phyloP scores from a whole-genome alignment of 2,329 filamentous ascomycete genomes.

The Thyridium curvatum region DNA sequence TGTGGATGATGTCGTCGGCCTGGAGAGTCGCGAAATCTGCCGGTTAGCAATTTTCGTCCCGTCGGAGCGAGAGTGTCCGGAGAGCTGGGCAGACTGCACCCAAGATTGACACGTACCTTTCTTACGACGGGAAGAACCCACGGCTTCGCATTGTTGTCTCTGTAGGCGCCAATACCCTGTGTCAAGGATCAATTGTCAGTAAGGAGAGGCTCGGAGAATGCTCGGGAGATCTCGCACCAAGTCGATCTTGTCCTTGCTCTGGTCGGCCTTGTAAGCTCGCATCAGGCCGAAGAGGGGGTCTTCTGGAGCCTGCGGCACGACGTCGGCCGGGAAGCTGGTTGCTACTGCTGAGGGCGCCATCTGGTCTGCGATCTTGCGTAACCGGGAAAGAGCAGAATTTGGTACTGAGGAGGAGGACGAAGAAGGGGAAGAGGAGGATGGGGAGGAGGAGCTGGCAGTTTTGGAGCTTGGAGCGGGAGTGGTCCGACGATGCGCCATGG shows the following conservation, averaged over 20 bases:
- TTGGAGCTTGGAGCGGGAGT: too few relatives aligned
- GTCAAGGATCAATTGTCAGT: conserved; percentile 5
- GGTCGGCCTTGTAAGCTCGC: conserved; percentile 78
- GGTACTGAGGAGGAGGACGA: conserved; percentile 31
- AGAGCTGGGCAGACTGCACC: neutral
- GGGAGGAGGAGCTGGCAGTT: conserved; percentile 5
- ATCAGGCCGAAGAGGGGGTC: conserved; percentile 93
- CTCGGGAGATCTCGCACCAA: conserved; percentile 51
- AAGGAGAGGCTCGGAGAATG: conserved; percentile 3
- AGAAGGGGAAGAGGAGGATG: conserved; percentile 25
- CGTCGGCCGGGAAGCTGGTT: conserved; percentile 68
- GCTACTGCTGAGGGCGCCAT: conserved; percentile 54
- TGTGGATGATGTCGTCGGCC: conserved; percentile 85
- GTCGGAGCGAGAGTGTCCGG: neutral
- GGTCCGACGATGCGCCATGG: too few relatives aligned
- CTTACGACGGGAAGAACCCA: conserved; percentile 96
- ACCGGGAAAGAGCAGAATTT: conserved; percentile 40
- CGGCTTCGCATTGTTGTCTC: conserved; percentile 91
- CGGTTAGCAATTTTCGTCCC: conserved; percentile 13
- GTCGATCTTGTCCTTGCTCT: conserved; percentile 77
- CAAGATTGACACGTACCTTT: conserved; percentile 57
- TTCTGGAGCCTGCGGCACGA: conserved; percentile 85
- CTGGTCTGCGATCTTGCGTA: conserved; percentile 61
- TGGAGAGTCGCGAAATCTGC: conserved; percentile 28
- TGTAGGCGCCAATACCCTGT: conserved; percentile 80